phyloP scores from a whole-genome alignment of 805 yeast genomes.

The Tetrapisispora nanseiensis region DNA sequence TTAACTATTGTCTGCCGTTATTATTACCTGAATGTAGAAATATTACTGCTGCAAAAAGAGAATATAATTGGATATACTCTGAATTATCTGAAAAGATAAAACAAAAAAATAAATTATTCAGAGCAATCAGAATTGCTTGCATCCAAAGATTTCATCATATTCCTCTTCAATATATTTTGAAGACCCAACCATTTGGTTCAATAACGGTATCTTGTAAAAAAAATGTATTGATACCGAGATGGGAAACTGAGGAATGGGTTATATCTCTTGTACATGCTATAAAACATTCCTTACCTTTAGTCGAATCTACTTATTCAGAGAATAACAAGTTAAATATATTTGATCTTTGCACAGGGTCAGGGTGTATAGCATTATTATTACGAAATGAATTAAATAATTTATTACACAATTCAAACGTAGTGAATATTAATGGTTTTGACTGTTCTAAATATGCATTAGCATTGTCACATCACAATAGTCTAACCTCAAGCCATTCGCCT shows the following conservation, averaged over 20 bases:
- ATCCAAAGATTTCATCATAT: slow-evolving; percentile 38
- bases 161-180: slow-evolving; percentile 81
- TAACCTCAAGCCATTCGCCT: background rate
- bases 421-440: slow-evolving; percentile 40
- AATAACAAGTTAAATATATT: slow-evolving; percentile 28
- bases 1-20: slow-evolving; percentile 17
- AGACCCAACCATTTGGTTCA: slow-evolving; percentile 77
- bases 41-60: slow-evolving; percentile 15
- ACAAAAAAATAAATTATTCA: background rate
- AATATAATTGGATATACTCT: slow-evolving; percentile 21
- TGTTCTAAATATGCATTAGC: slow-evolving; percentile 42
- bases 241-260: slow-evolving; percentile 95
- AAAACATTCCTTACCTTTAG: background rate
- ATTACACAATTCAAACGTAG: background rate
- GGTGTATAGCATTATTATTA: slow-evolving; percentile 65
- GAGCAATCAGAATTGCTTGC: slow-evolving; percentile 36
- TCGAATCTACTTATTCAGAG: slow-evolving; percentile 1
- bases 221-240: slow-evolving; percentile 78
- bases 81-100: slow-evolving; percentile 6
- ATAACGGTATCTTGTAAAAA: slow-evolving; percentile 48
- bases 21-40: slow-evolving; percentile 24
- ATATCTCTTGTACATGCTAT: slow-evolving; percentile 29
- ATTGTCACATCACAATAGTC: slow-evolving; percentile 39
- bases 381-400: slow-evolving; percentile 22
- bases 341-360: slow-evolving; percentile 84